Conservation (phyloP, 2,329 filamentous ascomycete species). For the Neocucurbitaria cava region DNA sequence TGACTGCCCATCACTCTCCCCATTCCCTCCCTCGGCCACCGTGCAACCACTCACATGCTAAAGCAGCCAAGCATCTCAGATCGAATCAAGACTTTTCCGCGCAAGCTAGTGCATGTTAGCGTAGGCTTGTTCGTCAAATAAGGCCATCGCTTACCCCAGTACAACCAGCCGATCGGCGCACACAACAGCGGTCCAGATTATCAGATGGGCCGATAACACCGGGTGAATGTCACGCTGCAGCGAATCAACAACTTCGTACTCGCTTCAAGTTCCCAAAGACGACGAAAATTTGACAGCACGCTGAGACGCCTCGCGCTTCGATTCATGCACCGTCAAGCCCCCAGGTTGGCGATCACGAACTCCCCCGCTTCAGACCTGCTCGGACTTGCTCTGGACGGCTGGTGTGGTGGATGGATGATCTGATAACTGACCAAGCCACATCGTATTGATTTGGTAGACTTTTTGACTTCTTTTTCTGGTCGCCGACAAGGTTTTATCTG, state of each 20-base stretch:
- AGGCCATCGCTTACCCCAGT: constrained; percentile 22
- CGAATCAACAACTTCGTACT: constrained; percentile 15
- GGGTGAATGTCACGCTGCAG: constrained; percentile 12
- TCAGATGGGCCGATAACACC: constrained; percentile 38
- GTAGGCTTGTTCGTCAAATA: constrained; percentile 7
- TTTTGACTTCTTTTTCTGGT: constrained; percentile 6
- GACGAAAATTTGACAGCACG: constrained; percentile 1
- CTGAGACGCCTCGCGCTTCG: constrained; percentile 3
- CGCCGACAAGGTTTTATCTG: constrained; percentile 27
- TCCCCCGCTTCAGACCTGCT: constrained; percentile 17
- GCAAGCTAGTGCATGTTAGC: constrained; percentile 20
- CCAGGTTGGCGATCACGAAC: constrained; percentile 2
- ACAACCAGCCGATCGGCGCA: constrained; percentile 11
- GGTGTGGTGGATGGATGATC: constrained; percentile 23
- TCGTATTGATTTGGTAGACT: too few species aligned
- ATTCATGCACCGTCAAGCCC: constrained; percentile 4
- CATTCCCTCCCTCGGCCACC: neutral
- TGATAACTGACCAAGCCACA: constrained; percentile 24
- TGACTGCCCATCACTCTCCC: neutral
- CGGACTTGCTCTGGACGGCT: constrained; percentile 7
- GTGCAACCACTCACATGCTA: constrained; percentile 6
- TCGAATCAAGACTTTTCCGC: constrained; percentile 25
- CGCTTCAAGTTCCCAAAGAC: constrained; percentile 2
- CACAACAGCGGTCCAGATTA: constrained; percentile 31
- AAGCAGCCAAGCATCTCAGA: constrained; percentile 32